A percentile compares a stretch with the other conserved stretches of the same genome.
phyloP scores from a whole-genome alignment of 306 rosid species.

The Pachyrhizus erosus region DNA sequence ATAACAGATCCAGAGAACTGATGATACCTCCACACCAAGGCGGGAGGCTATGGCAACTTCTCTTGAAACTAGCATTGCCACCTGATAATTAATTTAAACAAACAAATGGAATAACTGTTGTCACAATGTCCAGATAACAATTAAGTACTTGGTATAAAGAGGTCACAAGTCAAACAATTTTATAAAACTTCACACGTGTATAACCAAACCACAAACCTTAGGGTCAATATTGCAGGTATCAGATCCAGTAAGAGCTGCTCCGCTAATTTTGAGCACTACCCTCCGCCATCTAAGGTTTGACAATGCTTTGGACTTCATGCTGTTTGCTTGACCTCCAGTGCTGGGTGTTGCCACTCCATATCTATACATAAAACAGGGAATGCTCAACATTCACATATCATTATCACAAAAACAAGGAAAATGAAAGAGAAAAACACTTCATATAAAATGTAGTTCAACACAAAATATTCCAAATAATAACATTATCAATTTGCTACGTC shows the following conservation, averaged over 20 bases:
- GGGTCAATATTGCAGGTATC: slow-evolving; percentile 85
- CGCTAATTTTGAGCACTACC: slow-evolving; percentile 94
- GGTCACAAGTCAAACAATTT: slow-evolving; percentile 13
- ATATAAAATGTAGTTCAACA: slow-evolving; percentile 24
- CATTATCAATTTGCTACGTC: neutral
- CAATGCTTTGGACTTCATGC: slow-evolving; percentile 68
- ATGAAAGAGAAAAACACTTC: slow-evolving; percentile 1
- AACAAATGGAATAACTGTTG: slow-evolving; percentile 32
- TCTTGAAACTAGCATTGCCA: slow-evolving; percentile 75
- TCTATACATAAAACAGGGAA: slow-evolving; percentile 50
- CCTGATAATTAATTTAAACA: slow-evolving; percentile 57
- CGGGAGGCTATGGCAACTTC: slow-evolving; percentile 89
- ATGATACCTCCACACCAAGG: slow-evolving; percentile 87
- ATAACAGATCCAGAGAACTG: slow-evolving; percentile 21
- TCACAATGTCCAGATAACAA: slow-evolving; percentile 19
- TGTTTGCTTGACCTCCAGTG: slow-evolving; percentile 66
- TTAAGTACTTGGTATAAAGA: slow-evolving; percentile 26
- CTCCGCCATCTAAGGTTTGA: slow-evolving; percentile 82
- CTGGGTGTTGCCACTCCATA: slow-evolving; percentile 59
- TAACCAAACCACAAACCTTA: slow-evolving; percentile 60
- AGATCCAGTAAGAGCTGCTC: slow-evolving; percentile 88
- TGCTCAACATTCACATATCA: slow-evolving; percentile 24
- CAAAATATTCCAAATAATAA: slow-evolving; percentile 6
- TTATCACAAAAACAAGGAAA: slow-evolving; percentile 17
- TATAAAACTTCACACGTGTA: neutral